These are phyloP conservation scores for Venustampulla echinocandica DNA, from an alignment of 495 filamentous ascomycete species.

Conservation along the genomic window DNA sequence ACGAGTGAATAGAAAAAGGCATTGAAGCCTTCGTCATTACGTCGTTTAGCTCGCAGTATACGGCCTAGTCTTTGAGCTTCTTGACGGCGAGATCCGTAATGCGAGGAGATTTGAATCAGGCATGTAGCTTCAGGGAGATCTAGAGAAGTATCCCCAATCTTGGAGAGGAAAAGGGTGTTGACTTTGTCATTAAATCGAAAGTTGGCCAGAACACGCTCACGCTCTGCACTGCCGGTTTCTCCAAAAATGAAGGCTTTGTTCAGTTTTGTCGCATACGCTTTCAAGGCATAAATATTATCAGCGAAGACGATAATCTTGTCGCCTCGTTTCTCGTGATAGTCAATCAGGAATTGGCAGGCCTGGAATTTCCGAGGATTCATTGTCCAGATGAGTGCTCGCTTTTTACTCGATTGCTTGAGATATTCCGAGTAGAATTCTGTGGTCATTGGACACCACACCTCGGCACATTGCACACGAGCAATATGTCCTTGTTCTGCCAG, in stretches of 20 bases:
- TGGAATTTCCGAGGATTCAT: conserved; percentile 99
- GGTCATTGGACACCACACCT: conserved; percentile 99
- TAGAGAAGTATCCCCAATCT: conserved; percentile 95
- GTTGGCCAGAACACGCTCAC: conserved; percentile 84
- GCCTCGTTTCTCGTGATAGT: conserved; percentile 91
- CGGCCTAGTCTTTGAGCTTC: conserved; percentile 92
- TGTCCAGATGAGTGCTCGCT: conserved; percentile 72
- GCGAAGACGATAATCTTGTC: conserved; percentile 99
- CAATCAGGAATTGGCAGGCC: conserved; percentile 91
- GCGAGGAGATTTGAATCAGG: conserved; percentile 95
- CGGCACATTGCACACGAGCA: conserved; percentile 93
- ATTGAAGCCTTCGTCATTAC: conserved; percentile 98
- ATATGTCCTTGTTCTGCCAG: conserved; percentile 95
- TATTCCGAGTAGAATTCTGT: conserved; percentile 97
- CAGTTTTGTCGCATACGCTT: conserved; percentile 75
- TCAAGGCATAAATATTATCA: conserved; percentile 92
- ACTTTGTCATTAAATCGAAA: conserved; percentile 91
- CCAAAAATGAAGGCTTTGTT: conserved; percentile 91
- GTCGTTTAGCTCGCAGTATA: conserved; percentile 89
- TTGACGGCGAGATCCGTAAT: conserved; percentile 95
- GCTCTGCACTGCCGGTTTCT: conserved; percentile 77
- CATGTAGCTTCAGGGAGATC: conserved; percentile 96
- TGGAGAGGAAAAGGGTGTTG: conserved; percentile 95
- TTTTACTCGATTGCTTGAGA: conserved; percentile 60
- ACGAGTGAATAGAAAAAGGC: conserved; percentile 98